These are phyloP conservation scores for Soucietia sequanensis DNA, from an alignment of 805 yeast species.

Conservation along the genomic window DNA sequence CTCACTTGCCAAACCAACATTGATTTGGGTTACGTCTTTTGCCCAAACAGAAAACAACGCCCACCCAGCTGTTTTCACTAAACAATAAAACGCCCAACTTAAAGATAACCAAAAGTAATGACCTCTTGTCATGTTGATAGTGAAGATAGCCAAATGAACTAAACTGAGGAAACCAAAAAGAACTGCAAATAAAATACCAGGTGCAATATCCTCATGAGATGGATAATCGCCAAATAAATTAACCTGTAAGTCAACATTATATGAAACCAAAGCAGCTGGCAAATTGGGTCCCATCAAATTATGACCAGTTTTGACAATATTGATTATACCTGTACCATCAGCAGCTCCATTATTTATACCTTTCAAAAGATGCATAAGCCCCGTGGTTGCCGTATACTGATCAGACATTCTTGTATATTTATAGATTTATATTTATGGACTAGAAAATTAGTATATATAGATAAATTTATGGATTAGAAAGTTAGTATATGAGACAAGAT, in stretches of 20 bases:
- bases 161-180: constrained; percentile 13
- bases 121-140: constrained; percentile 16
- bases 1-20: constrained; percentile 15
- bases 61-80: constrained; percentile 13
- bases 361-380: constrained; percentile 12
- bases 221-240: constrained; percentile 21
- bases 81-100: constrained; percentile 14
- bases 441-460: too few relatives aligned
- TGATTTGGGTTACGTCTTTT: constrained; percentile 10
- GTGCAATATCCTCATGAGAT: constrained; percentile 12
- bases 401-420: too few relatives aligned
- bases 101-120: constrained; percentile 19
- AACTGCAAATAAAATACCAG: constrained; percentile 14
- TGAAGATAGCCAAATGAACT: constrained; percentile 14
- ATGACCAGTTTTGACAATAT: constrained; percentile 18
- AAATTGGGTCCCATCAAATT: constrained; percentile 23
- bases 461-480: too few relatives aligned
- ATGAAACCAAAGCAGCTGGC: constrained; percentile 27
- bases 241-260: constrained; percentile 13
- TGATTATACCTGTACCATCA: constrained; percentile 47
- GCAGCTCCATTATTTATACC: constrained; percentile 42
- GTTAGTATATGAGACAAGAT: too few relatives aligned
- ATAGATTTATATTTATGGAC: too few relatives aligned
- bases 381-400: constrained; percentile 8
- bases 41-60: constrained; percentile 16